Evolutionary conservation across 352 stramenopile genomes (phyloP).

Genomic region (Phytophthora aleatoria): DNA sequence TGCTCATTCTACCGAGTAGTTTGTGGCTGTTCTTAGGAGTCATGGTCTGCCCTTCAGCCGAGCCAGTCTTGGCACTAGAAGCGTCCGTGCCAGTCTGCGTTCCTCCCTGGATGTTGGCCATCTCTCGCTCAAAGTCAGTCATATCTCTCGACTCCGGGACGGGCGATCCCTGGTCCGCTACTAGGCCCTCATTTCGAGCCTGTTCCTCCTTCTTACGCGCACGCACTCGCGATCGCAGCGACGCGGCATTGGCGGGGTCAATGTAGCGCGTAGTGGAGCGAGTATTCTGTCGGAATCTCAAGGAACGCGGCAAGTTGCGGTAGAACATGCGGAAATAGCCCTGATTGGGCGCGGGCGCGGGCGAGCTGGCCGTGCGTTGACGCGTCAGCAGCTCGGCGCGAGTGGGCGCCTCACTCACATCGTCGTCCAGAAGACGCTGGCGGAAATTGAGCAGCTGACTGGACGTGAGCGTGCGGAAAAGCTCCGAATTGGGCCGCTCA

Average conservation of each 20-base stretch:
- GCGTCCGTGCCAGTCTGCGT: constrained; percentile 15
- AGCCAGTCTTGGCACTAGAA: constrained; percentile 17
- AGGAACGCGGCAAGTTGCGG: constrained; percentile 62
- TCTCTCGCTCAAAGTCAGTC: constrained; percentile 65
- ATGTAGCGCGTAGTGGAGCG: constrained; percentile 81
- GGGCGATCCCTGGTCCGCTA: constrained; percentile 30
- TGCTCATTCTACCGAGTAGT: constrained; percentile 50
- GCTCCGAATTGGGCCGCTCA: constrained; percentile 56
- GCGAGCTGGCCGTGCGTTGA: constrained; percentile 7
- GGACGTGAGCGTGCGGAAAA: constrained; percentile 79
- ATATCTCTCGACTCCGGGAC: constrained; percentile 21
- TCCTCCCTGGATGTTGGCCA: constrained; percentile 31
- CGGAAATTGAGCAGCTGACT: constrained; percentile 62
- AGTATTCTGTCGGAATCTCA: constrained; percentile 80
- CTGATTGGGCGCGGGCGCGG: constrained; percentile 14
- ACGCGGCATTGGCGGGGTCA: constrained; percentile 68
- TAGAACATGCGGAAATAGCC: constrained; percentile 60
- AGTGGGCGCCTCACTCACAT: constrained; percentile 31
- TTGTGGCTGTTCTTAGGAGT: constrained; percentile 40
- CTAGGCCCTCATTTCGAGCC: constrained; percentile 35
- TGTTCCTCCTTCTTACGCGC: constrained; percentile 58
- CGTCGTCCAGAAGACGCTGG: constrained; percentile 61
- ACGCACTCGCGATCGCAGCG: constrained; percentile 56
- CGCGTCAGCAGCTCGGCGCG: constrained; percentile 23
- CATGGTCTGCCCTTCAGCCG: constrained; percentile 20